Percentiles rank a stretch among this genome's conserved stretches.
phyloP scores from a whole-genome alignment of 176 grass and related monocot genomes.

The Saccharum spontaneum region DNA sequence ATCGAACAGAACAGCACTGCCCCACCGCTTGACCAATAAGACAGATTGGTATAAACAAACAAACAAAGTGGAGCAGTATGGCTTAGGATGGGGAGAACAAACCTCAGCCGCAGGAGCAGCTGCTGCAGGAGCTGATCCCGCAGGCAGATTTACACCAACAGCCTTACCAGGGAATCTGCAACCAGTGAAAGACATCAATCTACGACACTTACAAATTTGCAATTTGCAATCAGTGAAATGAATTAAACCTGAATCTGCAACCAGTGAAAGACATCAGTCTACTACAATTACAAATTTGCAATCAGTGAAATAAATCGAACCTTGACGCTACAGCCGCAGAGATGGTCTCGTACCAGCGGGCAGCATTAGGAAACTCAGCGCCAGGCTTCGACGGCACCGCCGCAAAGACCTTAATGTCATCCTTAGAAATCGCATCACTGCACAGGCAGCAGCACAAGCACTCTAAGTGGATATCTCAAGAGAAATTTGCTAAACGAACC shows the following conservation, averaged over 20 bases:
- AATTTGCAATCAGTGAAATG: conserved; percentile 43
- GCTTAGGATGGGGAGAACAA: neutral
- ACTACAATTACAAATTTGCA: conserved; percentile 46
- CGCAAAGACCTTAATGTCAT: conserved; percentile 79
- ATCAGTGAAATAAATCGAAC: conserved; percentile 24
- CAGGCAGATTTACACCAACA: conserved; percentile 62
- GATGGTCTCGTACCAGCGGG: conserved; percentile 71
- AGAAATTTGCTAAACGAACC: neutral
- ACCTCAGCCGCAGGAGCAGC: conserved; percentile 59
- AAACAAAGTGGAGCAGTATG: neutral
- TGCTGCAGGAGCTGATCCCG: conserved; percentile 27
- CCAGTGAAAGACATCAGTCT: neutral
- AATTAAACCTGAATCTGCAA: conserved; percentile 45
- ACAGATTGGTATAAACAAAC: neutral
- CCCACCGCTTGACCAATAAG: neutral
- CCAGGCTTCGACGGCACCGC: conserved; percentile 65
- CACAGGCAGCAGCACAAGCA: conserved; percentile 2
- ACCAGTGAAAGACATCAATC: neutral
- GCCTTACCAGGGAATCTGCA: conserved; percentile 79
- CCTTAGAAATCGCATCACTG: conserved; percentile 73
- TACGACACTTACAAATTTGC: neutral
- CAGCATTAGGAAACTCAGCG: conserved; percentile 57
- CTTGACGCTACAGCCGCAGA: conserved; percentile 56
- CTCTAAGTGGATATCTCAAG: neutral
- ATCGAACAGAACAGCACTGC: neutral